Percentiles rank a stretch among this genome's conserved stretches.
Conservation (phyloP, 2,329 filamentous ascomycete genomes). For the Ceratocystis smalleyi region DNA sequence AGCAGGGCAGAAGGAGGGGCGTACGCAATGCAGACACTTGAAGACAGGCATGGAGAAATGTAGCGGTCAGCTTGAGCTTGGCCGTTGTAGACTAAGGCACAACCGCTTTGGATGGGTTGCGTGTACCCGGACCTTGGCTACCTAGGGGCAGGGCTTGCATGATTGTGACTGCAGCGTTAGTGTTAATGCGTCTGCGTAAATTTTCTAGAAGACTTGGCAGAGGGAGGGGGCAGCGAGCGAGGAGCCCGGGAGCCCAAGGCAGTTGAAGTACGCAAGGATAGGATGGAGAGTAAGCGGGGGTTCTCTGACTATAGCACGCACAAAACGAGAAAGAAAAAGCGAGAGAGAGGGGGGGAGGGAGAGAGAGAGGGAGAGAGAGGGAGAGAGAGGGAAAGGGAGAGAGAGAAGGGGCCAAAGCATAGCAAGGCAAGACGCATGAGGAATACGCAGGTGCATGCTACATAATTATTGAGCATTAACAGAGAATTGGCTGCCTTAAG, state of each 20-base stretch:
- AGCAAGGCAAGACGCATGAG: no score
- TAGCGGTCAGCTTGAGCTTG: not conserved
- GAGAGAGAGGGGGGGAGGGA: no score
- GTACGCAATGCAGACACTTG: not conserved
- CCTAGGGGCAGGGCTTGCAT: not conserved
- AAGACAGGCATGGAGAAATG: not conserved
- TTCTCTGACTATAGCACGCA: not conserved
- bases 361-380: not conserved
- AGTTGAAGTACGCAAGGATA: no score
- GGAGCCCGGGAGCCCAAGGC: no score
- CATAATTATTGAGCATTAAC: not conserved
- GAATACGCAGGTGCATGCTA: no score
- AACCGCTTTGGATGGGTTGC: not conserved
- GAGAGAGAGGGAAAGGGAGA: not conserved
- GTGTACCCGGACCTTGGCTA: not conserved
- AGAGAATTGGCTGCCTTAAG: not conserved
- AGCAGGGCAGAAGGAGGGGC: not conserved
- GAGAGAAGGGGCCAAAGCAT: no score
- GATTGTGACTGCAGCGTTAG: not conserved
- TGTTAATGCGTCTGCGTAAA: not conserved
- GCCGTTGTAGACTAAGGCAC: not conserved
- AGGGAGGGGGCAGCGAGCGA: not conserved
- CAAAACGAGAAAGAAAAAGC: not conserved
- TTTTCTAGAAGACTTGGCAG: constrained; percentile 1
- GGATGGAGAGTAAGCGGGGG: no score